Evolutionary conservation across 768 basidiomycete genomes (phyloP).

Genomic region (Boletus reticuloceps): DNA sequence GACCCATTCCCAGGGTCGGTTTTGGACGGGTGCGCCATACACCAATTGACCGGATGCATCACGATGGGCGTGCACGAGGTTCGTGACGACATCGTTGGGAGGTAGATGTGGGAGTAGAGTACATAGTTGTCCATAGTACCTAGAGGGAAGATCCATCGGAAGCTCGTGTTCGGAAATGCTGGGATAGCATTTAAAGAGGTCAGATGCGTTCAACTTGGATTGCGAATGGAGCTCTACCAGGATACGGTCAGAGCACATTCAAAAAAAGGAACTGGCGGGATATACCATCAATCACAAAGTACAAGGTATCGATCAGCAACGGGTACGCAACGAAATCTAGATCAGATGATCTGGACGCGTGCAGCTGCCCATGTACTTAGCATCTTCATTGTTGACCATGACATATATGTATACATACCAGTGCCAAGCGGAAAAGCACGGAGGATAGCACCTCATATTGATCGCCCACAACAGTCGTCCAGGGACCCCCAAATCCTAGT

Average conservation of each 20-base stretch:
- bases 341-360: constrained; percentile 46
- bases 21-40: constrained; percentile 53
- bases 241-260: background rate
- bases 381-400: background rate
- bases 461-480: constrained; percentile 52
- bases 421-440: constrained; percentile 45
- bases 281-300: constrained; percentile 72
- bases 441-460: constrained; percentile 40
- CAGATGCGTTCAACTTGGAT: constrained; percentile 45
- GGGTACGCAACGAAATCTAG: constrained; percentile 60
- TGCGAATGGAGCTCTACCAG: constrained; percentile 60
- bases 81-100: constrained; percentile 47
- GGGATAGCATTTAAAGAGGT: constrained; percentile 68
- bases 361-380: constrained; percentile 39
- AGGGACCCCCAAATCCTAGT: constrained; percentile 59
- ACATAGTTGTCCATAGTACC: constrained; percentile 56
- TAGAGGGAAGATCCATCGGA: constrained; percentile 51
- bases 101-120: constrained; percentile 56
- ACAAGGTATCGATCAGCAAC: constrained; percentile 69
- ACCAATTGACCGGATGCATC: constrained; percentile 52
- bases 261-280: background rate
- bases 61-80: constrained; percentile 57
- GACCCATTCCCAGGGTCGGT: constrained; percentile 86
- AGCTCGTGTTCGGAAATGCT: constrained; percentile 47
- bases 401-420: constrained; percentile 40